Base-by-base conservation (phyloP, 1,284 basidiomycete genomes). In the Boletus putidus region DNA sequence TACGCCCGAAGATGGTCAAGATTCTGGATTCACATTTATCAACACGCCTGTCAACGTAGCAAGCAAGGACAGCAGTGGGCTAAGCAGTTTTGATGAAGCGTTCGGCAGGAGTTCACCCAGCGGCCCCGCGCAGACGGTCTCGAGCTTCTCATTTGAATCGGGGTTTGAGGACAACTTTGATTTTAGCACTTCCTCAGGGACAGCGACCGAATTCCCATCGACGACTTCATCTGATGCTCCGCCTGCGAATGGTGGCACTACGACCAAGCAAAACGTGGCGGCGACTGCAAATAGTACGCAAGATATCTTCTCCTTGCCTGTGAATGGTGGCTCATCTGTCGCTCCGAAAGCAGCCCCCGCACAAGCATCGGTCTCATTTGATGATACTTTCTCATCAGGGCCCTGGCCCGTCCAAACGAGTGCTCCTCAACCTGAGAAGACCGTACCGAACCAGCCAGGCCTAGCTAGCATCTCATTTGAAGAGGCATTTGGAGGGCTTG, bases 81-180 rank as follows among this genome's bases (percentile, higher is more conserved):
- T 86, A 3, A 85, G 79, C 59, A 88, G 87, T 49, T 91, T 94
- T 64, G 89, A 93, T 66, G 83, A 89, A 66, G 85, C 86, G 2
- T 79, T 89, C 70, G 81, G 84, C 29, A 83, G 82, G 62, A 75
- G 84, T 11, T 76, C 84, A 12, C 72, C 78, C 39, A 68, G 62
- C 37, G 69, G 76, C 11, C 68, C 78, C 4, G 57, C 68, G 21
- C 70, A 68, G 37, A 73, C 78, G 5, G 67, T 76, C 5, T 77
- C 82, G 5, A 74, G 76, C 20, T 84, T 87, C 64, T 77, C 83
- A 14, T 88, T 91, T 60, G 88, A 88, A 58, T 77, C 83, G 56
- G 81, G 79, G n/a, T 94, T 94, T 66, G 92, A 94, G 37, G 92
- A 94, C 67, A 89, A 91, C 63, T 94, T 94, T 70, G 92, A 94